Conservation (phyloP, 345 rosid genomes). For the Lepidium aucheri region DNA sequence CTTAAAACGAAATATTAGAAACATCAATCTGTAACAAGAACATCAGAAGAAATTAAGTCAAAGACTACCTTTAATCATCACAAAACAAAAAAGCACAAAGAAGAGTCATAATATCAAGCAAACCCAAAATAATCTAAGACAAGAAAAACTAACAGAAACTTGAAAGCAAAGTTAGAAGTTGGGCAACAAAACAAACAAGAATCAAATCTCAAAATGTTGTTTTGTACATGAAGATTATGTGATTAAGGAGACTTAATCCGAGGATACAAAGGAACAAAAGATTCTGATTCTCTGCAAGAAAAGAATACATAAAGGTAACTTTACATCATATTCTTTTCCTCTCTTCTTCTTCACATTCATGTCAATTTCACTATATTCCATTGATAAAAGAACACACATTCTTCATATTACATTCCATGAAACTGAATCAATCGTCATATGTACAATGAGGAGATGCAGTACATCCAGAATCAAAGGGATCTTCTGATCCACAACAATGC, state of each 20-base stretch:
- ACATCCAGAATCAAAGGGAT: slow-evolving; percentile 84
- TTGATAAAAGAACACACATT: background rate
- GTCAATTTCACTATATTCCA: background rate
- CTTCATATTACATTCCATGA: background rate
- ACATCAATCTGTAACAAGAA: background rate
- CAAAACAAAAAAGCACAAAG: background rate
- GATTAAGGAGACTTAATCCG: background rate
- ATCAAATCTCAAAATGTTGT: background rate
- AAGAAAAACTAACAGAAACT: background rate
- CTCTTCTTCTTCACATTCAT: background rate
- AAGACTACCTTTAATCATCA: background rate
- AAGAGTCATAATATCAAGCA: background rate
- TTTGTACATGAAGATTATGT: slow-evolving; percentile 5
- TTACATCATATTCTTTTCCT: slow-evolving; percentile 21
- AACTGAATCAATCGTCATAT: slow-evolving; percentile 55
- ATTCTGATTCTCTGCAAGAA: slow-evolving; percentile 36
- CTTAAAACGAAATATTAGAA: background rate
- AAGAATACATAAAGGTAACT: slow-evolving; percentile 19
- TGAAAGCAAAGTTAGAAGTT: background rate
- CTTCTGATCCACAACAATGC: slow-evolving; percentile 97
- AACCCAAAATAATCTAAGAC: background rate
- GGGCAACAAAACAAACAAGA: background rate
- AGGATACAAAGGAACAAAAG: slow-evolving; percentile 15
- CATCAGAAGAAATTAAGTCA: background rate
- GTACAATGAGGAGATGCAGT: slow-evolving; percentile 75